These are phyloP conservation scores for Lachancea nothofagi DNA, from an alignment of 805 yeast species.

Conservation along the genomic window DNA sequence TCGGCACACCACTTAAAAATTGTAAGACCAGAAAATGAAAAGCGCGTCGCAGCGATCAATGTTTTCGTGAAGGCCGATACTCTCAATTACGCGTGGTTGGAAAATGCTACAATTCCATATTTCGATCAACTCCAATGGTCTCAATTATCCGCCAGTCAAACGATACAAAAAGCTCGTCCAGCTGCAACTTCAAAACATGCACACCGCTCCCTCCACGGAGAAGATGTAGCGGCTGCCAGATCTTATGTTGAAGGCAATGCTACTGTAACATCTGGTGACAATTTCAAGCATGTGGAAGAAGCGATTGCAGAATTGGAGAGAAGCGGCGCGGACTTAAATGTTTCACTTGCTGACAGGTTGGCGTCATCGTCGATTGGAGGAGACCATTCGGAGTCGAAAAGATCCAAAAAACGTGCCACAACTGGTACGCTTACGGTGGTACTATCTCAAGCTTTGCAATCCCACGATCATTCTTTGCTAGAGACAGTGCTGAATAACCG, in stretches of 20 bases:
- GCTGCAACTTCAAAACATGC: slow-evolving; percentile 9
- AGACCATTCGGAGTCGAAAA: slow-evolving; percentile 26
- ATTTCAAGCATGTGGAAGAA: slow-evolving; percentile 49
- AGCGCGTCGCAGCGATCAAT: slow-evolving; percentile 24
- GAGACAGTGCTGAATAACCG: slow-evolving; percentile 68
- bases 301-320: slow-evolving; percentile 39
- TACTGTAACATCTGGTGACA: slow-evolving; percentile 57
- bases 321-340: slow-evolving; percentile 38
- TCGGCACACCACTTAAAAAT: slow-evolving; percentile 42
- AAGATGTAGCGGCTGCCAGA: slow-evolving; percentile 47
- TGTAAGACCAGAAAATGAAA: slow-evolving; percentile 40
- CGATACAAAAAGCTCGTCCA: slow-evolving; percentile 13
- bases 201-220: slow-evolving; percentile 24
- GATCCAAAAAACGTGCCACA: slow-evolving; percentile 45
- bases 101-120: slow-evolving; percentile 50
- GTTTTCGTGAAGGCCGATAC: slow-evolving; percentile 33
- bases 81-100: slow-evolving; percentile 54
- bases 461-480: slow-evolving; percentile 78
- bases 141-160: slow-evolving; percentile 29
- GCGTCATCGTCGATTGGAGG: slow-evolving; percentile 19
- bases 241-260: slow-evolving; percentile 58
- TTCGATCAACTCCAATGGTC: slow-evolving; percentile 53
- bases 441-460: slow-evolving; percentile 80
- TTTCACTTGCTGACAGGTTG: slow-evolving; percentile 49
- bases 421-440: slow-evolving; percentile 79